Conservation (phyloP, 2,329 filamentous ascomycete species). For the Amauroascus niger region DNA sequence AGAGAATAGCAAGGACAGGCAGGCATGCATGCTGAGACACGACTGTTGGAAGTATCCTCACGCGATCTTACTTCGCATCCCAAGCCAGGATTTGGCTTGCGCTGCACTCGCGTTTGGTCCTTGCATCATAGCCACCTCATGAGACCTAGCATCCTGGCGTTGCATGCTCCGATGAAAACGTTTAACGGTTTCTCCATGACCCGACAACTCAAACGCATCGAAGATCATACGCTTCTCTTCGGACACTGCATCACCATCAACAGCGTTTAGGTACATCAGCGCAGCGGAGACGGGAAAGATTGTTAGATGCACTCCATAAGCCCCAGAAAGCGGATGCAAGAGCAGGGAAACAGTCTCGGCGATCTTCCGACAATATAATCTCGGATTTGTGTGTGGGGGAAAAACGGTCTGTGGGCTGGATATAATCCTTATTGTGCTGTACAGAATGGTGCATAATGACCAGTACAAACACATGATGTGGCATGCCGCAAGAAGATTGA, state of each 20-base stretch:
- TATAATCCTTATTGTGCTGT: conserved; percentile 8
- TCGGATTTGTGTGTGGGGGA: conserved; percentile 4
- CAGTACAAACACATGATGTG: conserved; percentile 11
- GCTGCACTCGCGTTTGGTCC: background rate
- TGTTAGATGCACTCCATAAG: conserved; percentile 9
- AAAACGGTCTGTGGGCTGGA: background rate
- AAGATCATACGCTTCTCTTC: conserved; percentile 9
- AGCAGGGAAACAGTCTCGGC: conserved; percentile 4
- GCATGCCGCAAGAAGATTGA: conserved; percentile 7
- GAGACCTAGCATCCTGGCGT: background rate
- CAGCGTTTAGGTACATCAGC: conserved; percentile 6
- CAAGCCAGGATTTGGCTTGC: conserved; percentile 8
- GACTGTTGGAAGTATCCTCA: background rate
- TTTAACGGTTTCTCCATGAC: conserved; percentile 3
- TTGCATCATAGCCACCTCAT: conserved; percentile 8
- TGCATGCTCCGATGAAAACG: conserved; percentile 8
- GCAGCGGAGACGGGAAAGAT: conserved; percentile 9
- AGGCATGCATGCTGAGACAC: too few species aligned
- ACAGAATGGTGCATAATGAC: conserved; percentile 8
- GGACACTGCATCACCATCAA: background rate
- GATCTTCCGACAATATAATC: conserved; percentile 6
- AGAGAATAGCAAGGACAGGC: too few species aligned
- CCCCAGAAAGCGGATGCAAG: conserved; percentile 7
- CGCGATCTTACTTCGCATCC: background rate
- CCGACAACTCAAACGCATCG: background rate